These are phyloP conservation scores for Aaosphaeria arxii DNA, from an alignment of 2,329 filamentous ascomycete genomes.

Conservation along the genomic window DNA sequence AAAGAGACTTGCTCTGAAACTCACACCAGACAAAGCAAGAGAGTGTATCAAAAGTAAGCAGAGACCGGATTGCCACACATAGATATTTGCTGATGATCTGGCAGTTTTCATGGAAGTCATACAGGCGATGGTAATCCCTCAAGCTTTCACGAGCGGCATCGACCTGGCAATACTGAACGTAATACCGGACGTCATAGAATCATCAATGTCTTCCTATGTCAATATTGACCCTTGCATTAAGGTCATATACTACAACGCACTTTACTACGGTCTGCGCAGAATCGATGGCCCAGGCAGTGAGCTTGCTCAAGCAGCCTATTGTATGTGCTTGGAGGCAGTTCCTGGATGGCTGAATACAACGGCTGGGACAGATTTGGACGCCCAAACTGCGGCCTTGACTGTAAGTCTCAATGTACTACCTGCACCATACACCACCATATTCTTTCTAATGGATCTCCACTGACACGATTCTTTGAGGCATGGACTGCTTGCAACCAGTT, in stretches of 20 bases:
- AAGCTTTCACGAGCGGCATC: not conserved
- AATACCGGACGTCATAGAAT: constrained; percentile 19
- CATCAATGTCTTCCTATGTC: constrained; percentile 24
- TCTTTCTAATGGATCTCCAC: not conserved
- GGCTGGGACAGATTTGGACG: constrained; percentile 15
- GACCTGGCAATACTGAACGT: constrained; percentile 16
- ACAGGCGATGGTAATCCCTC: not conserved
- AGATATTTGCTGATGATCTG: too few relatives aligned
- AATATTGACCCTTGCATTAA: constrained; percentile 19
- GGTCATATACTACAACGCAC: constrained; percentile 25
- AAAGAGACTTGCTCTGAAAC: constrained; percentile 6
- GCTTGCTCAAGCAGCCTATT: constrained; percentile 18
- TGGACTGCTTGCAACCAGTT: constrained; percentile 25
- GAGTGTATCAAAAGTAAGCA: constrained; percentile 15
- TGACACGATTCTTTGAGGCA: not conserved
- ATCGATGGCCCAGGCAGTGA: constrained; percentile 11
- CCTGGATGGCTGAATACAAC: constrained; percentile 22
- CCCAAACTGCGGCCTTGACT: constrained; percentile 16
- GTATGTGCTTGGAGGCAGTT: constrained; percentile 22
- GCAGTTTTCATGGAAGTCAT: too few relatives aligned
- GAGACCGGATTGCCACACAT: not conserved
- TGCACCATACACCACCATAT: not conserved
- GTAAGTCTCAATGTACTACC: not conserved
- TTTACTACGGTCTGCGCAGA: constrained; percentile 21
- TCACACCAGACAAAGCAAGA: constrained; percentile 14